Evolutionary conservation across 495 filamentous ascomycete genomes (phyloP).

Genomic region (Corynascus novoguineensis): DNA sequence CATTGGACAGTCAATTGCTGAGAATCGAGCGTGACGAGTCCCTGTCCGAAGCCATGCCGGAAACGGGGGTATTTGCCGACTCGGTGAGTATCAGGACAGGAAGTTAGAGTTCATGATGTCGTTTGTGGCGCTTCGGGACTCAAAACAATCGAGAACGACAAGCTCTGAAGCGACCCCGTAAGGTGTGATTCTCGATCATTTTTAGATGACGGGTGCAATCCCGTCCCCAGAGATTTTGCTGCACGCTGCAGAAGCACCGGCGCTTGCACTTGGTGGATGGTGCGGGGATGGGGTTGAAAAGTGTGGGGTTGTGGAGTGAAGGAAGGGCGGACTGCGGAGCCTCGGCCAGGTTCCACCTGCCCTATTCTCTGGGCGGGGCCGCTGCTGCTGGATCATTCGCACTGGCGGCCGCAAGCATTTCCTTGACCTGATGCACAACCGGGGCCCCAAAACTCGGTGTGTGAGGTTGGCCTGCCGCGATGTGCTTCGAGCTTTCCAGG

Average conservation of each 20-base stretch:
- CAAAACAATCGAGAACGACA: background rate
- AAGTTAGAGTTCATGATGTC: background rate
- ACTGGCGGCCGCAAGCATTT: too few relatives aligned
- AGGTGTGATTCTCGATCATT: background rate
- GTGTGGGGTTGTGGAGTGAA: background rate
- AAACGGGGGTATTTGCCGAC: background rate
- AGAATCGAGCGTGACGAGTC: background rate
- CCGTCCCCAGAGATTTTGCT: background rate
- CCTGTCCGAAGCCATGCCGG: background rate
- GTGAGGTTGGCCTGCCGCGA: too few relatives aligned
- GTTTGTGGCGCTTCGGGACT: background rate
- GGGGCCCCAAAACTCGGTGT: too few relatives aligned
- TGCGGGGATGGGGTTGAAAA: background rate
- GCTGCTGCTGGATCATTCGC: too few relatives aligned
- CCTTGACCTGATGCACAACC: too few relatives aligned
- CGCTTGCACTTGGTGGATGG: background rate
- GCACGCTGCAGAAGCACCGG: background rate
- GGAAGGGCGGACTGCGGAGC: background rate
- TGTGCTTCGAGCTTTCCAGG: too few relatives aligned
- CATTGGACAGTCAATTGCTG: background rate
- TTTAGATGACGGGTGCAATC: constrained; percentile 1
- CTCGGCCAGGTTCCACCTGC: background rate
- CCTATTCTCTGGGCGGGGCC: too few relatives aligned
- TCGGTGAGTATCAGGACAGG: background rate
- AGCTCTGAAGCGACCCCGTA: background rate